phyloP scores from a whole-genome alignment of 2,329 filamentous ascomycete genomes.

The Microcyclospora tardicrescens region DNA sequence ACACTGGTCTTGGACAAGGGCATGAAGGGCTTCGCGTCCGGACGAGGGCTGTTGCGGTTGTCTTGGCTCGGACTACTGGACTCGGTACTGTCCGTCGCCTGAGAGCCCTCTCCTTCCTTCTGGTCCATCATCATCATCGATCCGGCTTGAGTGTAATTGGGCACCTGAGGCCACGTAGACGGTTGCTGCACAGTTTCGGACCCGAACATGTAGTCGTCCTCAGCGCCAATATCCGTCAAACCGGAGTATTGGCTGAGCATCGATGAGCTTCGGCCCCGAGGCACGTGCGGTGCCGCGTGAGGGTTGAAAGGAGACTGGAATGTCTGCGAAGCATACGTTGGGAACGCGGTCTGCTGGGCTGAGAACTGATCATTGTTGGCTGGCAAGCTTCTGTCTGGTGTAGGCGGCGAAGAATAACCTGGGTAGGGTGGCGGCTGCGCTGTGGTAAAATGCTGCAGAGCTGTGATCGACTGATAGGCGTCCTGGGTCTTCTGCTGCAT shows the following conservation, averaged over 20 bases:
- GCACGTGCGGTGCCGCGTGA: slow-evolving; percentile 5
- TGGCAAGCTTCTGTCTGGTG: slow-evolving; percentile 48
- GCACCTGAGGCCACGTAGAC: slow-evolving; percentile 13
- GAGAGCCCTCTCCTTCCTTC: slow-evolving; percentile 13
- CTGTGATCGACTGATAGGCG: slow-evolving; percentile 25
- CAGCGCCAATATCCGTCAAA: slow-evolving; percentile 32
- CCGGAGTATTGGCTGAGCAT: slow-evolving; percentile 40
- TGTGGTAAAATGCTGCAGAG: slow-evolving; percentile 16
- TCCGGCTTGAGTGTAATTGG: slow-evolving; percentile 4
- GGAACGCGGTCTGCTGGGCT: slow-evolving; percentile 11
- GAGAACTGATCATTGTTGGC: slow-evolving; percentile 29
- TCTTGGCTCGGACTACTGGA: slow-evolving; percentile 4
- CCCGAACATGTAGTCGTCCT: slow-evolving; percentile 16
- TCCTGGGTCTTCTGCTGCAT: slow-evolving; percentile 28
- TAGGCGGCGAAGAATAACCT: slow-evolving; percentile 30
- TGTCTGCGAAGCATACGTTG: slow-evolving; percentile 8
- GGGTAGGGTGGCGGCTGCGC: slow-evolving; percentile 11
- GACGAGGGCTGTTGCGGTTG: slow-evolving; percentile 17
- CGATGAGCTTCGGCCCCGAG: slow-evolving; percentile 36
- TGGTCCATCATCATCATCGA: slow-evolving; percentile 4
- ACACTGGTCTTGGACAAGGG: slow-evolving; percentile 12
- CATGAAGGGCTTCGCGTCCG: slow-evolving; percentile 21
- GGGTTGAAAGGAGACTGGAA: slow-evolving; percentile 16
- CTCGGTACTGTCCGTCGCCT: slow-evolving; percentile 15
- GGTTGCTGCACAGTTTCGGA: slow-evolving; percentile 9